Conservation (phyloP, 192 early-diverging fungal genomes). For the Chytriomyces sp. region DNA sequence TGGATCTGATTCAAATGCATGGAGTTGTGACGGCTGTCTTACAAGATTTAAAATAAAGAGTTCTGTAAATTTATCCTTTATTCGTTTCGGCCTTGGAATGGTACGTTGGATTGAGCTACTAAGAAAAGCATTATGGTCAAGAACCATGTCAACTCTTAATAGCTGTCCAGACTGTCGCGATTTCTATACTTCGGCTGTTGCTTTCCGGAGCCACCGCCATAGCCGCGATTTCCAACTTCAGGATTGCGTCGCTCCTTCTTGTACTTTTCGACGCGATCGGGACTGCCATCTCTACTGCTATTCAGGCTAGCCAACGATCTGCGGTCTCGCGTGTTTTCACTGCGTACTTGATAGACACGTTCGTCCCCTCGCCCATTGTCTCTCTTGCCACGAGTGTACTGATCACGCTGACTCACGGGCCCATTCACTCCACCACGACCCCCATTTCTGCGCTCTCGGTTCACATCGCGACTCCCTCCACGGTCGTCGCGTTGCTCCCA, state of each 20-base stretch:
- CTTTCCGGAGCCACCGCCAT: too few relatives aligned
- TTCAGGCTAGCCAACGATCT: neutral
- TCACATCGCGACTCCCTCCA: neutral
- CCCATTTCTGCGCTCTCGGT: neutral
- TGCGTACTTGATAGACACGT: neutral
- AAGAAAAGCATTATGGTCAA: too few relatives aligned
- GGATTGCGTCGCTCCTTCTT: neutral
- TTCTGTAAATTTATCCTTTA: too few relatives aligned
- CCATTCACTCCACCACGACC: neutral
- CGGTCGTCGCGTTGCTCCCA: neutral
- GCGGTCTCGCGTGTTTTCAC: neutral
- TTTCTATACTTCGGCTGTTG: too few relatives aligned
- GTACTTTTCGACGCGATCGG: neutral
- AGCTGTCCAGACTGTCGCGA: too few relatives aligned
- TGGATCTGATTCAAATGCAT: conserved; percentile 21
- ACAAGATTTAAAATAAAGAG: conserved; percentile 14
- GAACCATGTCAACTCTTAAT: too few relatives aligned
- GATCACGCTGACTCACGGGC: neutral
- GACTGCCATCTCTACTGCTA: neutral
- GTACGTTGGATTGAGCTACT: too few relatives aligned
- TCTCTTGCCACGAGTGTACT: neutral
- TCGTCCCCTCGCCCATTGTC: neutral
- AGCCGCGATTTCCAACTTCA: too few relatives aligned
- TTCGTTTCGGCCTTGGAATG: too few relatives aligned
- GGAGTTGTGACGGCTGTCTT: conserved; percentile 2